These are phyloP conservation scores for Pseudogymnoascus sp. DNA, from an alignment of 2,329 filamentous ascomycete species.

Conservation along the genomic window DNA sequence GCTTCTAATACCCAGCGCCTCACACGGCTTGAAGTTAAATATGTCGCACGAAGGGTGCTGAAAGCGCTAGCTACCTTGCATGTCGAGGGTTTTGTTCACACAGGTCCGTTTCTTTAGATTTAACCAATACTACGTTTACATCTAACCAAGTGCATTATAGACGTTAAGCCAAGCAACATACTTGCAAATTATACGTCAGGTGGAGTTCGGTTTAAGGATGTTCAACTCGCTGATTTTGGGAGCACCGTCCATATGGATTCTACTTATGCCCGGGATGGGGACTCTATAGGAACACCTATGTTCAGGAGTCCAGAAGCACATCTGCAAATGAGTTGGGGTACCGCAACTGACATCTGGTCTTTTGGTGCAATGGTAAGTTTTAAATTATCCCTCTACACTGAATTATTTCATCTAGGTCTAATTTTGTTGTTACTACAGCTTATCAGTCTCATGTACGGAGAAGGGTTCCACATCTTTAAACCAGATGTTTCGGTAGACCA, in stretches of 20 bases:
- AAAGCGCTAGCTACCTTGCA: no score
- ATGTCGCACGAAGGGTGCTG: no score
- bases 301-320: constrained; percentile 33
- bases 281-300: constrained; percentile 30
- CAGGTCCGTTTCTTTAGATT: no score
- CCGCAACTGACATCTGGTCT: constrained; percentile 35
- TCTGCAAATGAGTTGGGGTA: constrained; percentile 29
- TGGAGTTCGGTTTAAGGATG: constrained; percentile 28
- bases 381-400: not conserved
- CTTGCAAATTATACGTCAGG: constrained; percentile 28
- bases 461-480: constrained; percentile 20
- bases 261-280: constrained; percentile 19
- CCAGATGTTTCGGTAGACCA: constrained; percentile 19
- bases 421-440: constrained; percentile 7
- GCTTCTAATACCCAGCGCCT: no score
- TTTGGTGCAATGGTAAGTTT: constrained; percentile 30
- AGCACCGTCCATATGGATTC: constrained; percentile 22
- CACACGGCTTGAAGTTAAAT: no score
- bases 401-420: not conserved
- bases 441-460: constrained; percentile 18
- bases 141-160: constrained; percentile 15
- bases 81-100: no score
- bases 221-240: constrained; percentile 30
- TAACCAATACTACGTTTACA: no score
- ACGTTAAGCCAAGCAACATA: constrained; percentile 32